Base-by-base conservation (phyloP, 257 asterid genomes). In the Solanum commersonii region DNA sequence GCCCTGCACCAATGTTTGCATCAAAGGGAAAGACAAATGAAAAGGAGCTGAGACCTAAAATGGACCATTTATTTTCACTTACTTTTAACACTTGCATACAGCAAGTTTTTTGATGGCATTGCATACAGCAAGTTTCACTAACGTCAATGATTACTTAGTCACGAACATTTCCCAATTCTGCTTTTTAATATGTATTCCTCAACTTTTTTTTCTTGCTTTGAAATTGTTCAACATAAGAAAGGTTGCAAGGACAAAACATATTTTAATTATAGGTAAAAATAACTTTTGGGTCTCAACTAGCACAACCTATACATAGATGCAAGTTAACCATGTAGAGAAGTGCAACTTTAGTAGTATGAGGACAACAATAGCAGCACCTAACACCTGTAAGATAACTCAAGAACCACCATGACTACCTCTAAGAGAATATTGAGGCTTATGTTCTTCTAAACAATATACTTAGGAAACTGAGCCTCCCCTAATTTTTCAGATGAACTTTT, bases 1-100 rank as follows among this genome's bases (percentile, higher is more conserved):
- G 98, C 70, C 99, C 99, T 96, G 94, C 88, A 44, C 70, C 90
- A 81, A 56, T 42, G 77, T 35, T 35, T 20, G 31, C 18, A 87
- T 35, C 38, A 79, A 60, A 59, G 71, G 9, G 67, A 83, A 86
- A 4, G 59, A 37, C 7, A 9, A 2, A 37, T 37, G 40, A 7
- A 79, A 78, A 81, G 16, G 85, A 81, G 85, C 27, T 46, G 33
- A 81, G 37, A 18, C 42, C 25, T 27, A 10, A 37, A 37, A 72
- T 84, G 56, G 60, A 12, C 42, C 82, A 86, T 86, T 44, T 81
- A 87, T 38, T 73, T 60, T 59, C 10, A 38, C 78, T 52, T 59
- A 25, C 83, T 68, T 11, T 15, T 82, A 44, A 4, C 52, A 27
- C 33, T 87, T 46, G 74, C 25, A 82, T 73, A 22, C 3, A 7